Evolutionary conservation across 208 protist genomes (phyloP), one percentile per base, ranked within the genome.

Genomic region (Herpetomonas tarakana): DNA sequence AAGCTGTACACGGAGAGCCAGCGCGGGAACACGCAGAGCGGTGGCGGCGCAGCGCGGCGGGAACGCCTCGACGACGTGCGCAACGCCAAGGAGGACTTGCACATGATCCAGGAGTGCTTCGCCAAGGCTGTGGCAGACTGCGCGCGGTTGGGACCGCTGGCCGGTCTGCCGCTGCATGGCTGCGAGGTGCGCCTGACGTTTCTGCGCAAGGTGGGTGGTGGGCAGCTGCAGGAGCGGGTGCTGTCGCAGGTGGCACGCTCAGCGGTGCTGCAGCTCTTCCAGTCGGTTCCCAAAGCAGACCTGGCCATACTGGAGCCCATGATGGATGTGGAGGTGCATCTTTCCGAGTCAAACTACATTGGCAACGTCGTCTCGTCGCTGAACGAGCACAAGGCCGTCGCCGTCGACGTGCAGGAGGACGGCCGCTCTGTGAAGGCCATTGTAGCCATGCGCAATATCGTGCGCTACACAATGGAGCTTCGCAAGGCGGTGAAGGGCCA

Each of bases 401-500:
- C 69, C 1, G 83, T 96, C 18, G 85, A 92, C 21, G 80, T 92
- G 50, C 76, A 82, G 60, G 89, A 93, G 14, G 89, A 91, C 41
- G 84, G 81, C 25, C 73, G 70, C n/a, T 86, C 86, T 1, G 84
- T 95, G 7, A 66, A 53, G 55, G 90, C 90, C 2, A 69, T 85
- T 1, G 74, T 94, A 29, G 75, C 90, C 46, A 79, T 96, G 86
- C 78, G 86, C 14, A 92, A 93, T 52, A 86, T 85, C 30, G 73
- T 91, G 29, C 74, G 75, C 14, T 94, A 92, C 74, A 88, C 90
- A n/a, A 88, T 83, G 76, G 85, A 91, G 59, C 78, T 96, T 47
- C 84, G 90, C 16, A 92, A 80, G 59, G 79, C 70, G 2, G 85
- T 89, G 49, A 96, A 96, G 70, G 90, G 90, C 4, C 84, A 96